Base-by-base conservation (phyloP, 73 alveolate species). In the Uronychia binucleata region DNA sequence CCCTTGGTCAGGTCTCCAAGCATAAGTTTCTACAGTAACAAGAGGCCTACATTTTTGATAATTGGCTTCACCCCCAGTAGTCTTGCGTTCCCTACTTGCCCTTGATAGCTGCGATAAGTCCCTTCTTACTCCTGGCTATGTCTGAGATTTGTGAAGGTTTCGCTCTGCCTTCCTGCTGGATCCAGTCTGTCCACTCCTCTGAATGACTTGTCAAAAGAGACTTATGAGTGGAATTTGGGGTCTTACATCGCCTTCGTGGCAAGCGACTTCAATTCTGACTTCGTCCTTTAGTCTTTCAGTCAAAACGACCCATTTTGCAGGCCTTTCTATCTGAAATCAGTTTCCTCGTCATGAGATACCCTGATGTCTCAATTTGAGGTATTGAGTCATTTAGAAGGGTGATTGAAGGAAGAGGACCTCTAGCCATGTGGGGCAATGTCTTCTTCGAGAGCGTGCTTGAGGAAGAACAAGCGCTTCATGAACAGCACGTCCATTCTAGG, bases 401-500 rank as follows among this genome's bases (percentile, higher is more conserved):
- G n/a, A n/a, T n/a, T n/a, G n/a, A n/a, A n/a, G n/a, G n/a, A n/a
- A n/a, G n/a, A n/a, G n/a, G n/a, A n/a, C n/a, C n/a, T n/a, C n/a
- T n/a, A n/a, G n/a, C n/a, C n/a, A n/a, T n/a, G n/a, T n/a, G n/a
- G n/a, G n/a, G n/a, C n/a, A n/a, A n/a, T n/a, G 1, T 85, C 91
- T 29, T 85, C 29, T 26, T 85, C 91, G 1, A 85, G 35, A 28
- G 91, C 78, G 29, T 83, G 85, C 58, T 85, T 85, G 26, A 85
- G 32, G 59, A 77, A 85, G 35, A 85, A 78, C 31, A 85, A 33
- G 34, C 91, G 33, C 78, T 85, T 85, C 35, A 85, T 27, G 77
- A 77, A 77, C 30, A 85, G 81, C 35, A 85, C 77, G 34, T 85
- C 91, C 31, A 34, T 67, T 32, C 74, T 76, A 26, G 91, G 91